A percentile compares a stretch with the other conserved stretches of the same genome.
Evolutionary conservation across 495 filamentous ascomycete genomes (phyloP).

Genomic region (Neurospora sp.): DNA sequence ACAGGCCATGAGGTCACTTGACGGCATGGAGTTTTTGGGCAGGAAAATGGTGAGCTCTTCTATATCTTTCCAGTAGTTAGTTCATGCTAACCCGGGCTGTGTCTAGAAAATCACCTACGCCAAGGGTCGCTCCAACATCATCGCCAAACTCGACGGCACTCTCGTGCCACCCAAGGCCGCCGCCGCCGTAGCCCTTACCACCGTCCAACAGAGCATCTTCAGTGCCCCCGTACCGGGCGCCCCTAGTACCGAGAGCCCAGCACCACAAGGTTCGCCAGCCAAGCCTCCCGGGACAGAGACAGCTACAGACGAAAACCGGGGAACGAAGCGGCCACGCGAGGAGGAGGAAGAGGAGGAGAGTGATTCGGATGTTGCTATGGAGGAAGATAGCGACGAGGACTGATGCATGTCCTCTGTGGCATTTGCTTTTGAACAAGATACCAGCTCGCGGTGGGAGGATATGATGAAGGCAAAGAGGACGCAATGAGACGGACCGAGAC

Average conservation of each 20-base stretch:
- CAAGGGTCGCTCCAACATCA: conserved; percentile 72
- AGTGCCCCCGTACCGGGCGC: conserved; percentile 50
- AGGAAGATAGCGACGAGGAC: conserved; percentile 56
- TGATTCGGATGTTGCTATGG: conserved; percentile 63
- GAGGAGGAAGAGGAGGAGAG: conserved; percentile 48
- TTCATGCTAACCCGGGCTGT: conserved; percentile 12
- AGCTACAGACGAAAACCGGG: conserved; percentile 32
- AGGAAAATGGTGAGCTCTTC: conserved; percentile 61
- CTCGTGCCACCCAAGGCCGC: conserved; percentile 54
- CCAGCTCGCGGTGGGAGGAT: neutral
- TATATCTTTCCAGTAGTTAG: neutral
- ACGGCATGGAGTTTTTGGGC: conserved; percentile 82
- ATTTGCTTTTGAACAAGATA: neutral
- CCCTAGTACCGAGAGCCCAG: conserved; percentile 24
- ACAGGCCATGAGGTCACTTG: conserved; percentile 77
- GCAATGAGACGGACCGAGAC: neutral
- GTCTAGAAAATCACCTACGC: conserved; percentile 77
- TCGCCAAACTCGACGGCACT: conserved; percentile 85
- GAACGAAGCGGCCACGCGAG: conserved; percentile 57
- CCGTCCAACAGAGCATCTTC: conserved; percentile 76
- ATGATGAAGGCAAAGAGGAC: neutral
- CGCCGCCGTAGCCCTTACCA: conserved; percentile 52
- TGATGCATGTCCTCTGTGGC: conserved; percentile 15
- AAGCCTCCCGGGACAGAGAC: conserved; percentile 33
- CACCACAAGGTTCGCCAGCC: conserved; percentile 29